Base-by-base conservation (phyloP, 1,139 yeast genomes). In the Zygosaccharomyces sapae region DNA sequence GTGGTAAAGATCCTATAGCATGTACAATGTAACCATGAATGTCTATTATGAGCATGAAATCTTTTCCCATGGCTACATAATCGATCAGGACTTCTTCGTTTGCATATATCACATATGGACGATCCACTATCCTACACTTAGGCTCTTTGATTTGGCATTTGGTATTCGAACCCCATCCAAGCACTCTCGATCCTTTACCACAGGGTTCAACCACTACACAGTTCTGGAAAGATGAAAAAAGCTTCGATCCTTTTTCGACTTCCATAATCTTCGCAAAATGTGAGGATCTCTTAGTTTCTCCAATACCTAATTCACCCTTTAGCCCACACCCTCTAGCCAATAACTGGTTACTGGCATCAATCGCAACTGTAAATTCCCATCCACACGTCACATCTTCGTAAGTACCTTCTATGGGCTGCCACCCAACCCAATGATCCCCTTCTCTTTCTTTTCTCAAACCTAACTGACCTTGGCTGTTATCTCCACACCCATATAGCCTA, bases 81-180 rank as follows among this genome's bases (percentile, higher is more conserved):
- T 48, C 50, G 3, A 55, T 43, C 1, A 40, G 7, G 2, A 34
- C 33, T 7, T 38, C 45, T 4, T 45, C 40, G 22, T 46, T 49
- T 33, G 54, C 54, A 40, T 46, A 52, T 5, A 61, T 48, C 7
- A 55, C 42, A 13, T 46, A 41, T 2, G 70, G 71, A 3, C 62
- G 24, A 12, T 59, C 53, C 0, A 57, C 50, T 13, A 41, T 47
- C 40, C 60, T 51, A 43, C 37, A 63, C 77, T 57, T 57, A 4
- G 60, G 58, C 19, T 43, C 48, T 3, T 33, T 19, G 20, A 89
- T 63, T 62, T 89, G 96, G 5, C 92, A 89, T 59, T 82, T 84
- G 37, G 89, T 76, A 41, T 86, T 78, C 43, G 77, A 79, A 0
- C 97, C 97, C 94, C 95, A 89, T 0, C 95, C 96, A 57, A 73